Percentiles rank a stretch among this genome's conserved stretches.
Conservation (phyloP, 1,139 yeast genomes). For the Groenewaldozyma sp. region DNA sequence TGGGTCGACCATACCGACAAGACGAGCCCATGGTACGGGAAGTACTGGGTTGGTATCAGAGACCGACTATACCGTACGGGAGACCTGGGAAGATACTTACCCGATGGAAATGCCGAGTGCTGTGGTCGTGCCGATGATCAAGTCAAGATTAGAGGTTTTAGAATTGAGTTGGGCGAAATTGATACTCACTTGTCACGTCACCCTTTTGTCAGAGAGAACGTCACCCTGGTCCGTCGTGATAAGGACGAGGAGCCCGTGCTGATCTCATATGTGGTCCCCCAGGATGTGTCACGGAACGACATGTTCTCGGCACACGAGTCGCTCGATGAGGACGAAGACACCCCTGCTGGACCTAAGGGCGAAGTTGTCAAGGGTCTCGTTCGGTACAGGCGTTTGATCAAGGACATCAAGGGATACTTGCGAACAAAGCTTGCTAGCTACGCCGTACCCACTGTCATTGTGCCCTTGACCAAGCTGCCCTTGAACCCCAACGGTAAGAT, state of each 20-base stretch:
- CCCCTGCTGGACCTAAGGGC: slow-evolving; percentile 28
- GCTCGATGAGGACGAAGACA: slow-evolving; percentile 48
- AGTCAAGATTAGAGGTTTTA: slow-evolving; percentile 95
- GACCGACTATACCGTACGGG: slow-evolving; percentile 96
- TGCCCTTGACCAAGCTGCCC: slow-evolving; percentile 79
- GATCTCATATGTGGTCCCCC: slow-evolving; percentile 88
- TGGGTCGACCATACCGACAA: slow-evolving; percentile 12
- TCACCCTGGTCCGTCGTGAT: slow-evolving; percentile 87
- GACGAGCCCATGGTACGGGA: slow-evolving; percentile 61
- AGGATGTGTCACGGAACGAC: slow-evolving; percentile 39
- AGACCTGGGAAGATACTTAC: slow-evolving; percentile 90
- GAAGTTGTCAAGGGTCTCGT: slow-evolving; percentile 65
- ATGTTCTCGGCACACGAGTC: slow-evolving; percentile 46
- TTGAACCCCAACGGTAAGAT: slow-evolving; percentile 97
- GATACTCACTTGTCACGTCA: slow-evolving; percentile 95
- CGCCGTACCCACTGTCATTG: slow-evolving; percentile 86
- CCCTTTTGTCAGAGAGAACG: slow-evolving; percentile 81
- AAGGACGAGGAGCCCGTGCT: slow-evolving; percentile 87
- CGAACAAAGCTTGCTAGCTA: slow-evolving; percentile 86
- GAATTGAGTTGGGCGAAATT: slow-evolving; percentile 96
- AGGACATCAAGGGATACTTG: slow-evolving; percentile 70
- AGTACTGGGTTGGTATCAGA: slow-evolving; percentile 85
- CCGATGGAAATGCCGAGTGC: slow-evolving; percentile 96
- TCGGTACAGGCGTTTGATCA: slow-evolving; percentile 63
- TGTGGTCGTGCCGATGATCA: slow-evolving; percentile 99